Evolutionary conservation across 441 rosid species (phyloP).

Genomic region (Raphanus hybrid): DNA sequence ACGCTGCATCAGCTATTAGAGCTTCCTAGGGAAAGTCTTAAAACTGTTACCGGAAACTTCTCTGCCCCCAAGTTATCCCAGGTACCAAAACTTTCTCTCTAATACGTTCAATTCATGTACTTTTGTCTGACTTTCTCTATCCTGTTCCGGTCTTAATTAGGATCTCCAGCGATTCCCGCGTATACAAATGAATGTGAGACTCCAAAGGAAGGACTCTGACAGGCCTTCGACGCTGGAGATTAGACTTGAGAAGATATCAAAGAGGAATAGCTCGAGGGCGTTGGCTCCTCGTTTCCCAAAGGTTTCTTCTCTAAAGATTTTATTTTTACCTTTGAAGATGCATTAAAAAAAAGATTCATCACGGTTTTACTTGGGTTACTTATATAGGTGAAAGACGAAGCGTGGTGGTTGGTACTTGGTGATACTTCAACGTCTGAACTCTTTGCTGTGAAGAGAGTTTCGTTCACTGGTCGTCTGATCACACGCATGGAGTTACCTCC

Average conservation of each 20-base stretch:
- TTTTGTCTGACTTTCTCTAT: slow-evolving; percentile 8
- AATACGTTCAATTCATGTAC: not conserved
- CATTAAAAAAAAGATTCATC: slow-evolving; percentile 7
- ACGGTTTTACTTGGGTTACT: slow-evolving; percentile 11
- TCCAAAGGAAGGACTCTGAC: slow-evolving; percentile 58
- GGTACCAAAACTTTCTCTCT: slow-evolving; percentile 46
- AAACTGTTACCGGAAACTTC: slow-evolving; percentile 63
- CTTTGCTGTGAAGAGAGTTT: slow-evolving; percentile 88
- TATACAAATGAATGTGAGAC: slow-evolving; percentile 67
- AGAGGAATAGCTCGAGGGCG: slow-evolving; percentile 77
- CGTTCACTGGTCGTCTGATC: slow-evolving; percentile 68
- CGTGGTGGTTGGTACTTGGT: slow-evolving; percentile 97
- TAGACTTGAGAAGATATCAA: slow-evolving; percentile 73
- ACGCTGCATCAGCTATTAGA: slow-evolving; percentile 75
- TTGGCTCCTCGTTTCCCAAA: slow-evolving; percentile 89
- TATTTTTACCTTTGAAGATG: not conserved
- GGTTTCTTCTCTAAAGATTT: slow-evolving; percentile 50
- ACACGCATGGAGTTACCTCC: slow-evolving; percentile 72
- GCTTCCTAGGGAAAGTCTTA: slow-evolving; percentile 66
- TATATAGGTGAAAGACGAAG: slow-evolving; percentile 84
- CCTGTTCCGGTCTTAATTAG: slow-evolving; percentile 42
- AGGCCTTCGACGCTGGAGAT: slow-evolving; percentile 57
- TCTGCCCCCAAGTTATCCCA: slow-evolving; percentile 64
- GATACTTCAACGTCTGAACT: slow-evolving; percentile 71
- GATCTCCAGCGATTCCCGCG: slow-evolving; percentile 86